Conservation (phyloP, 305 asterid genomes). For the Andrographis paniculata region DNA sequence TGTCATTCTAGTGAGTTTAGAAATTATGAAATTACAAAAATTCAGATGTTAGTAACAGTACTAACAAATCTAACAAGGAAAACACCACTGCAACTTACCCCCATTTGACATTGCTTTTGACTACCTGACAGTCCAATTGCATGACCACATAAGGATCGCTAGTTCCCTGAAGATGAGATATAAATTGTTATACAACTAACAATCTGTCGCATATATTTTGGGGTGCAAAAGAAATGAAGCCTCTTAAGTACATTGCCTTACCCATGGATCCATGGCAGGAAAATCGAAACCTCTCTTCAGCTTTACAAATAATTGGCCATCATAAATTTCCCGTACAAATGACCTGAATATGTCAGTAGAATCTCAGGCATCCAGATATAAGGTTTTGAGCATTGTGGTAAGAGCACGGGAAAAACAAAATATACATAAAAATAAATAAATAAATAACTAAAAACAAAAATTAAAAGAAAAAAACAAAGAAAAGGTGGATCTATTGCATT, state of each 20-base stretch:
- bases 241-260: constrained; percentile 32
- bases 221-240: constrained; percentile 11
- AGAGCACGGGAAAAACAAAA: no score
- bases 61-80: constrained; percentile 11
- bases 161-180: constrained; percentile 63
- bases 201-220: neutral
- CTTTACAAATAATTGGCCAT: constrained; percentile 84
- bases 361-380: constrained; percentile 7
- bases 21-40: neutral
- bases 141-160: constrained; percentile 93
- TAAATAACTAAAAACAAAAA: no score
- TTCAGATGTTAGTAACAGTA: neutral
- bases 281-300: constrained; percentile 64
- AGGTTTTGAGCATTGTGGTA: constrained; percentile 12
- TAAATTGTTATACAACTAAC: neutral
- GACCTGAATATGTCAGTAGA: constrained; percentile 41
- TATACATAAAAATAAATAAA: no score
- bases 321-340: constrained; percentile 85
- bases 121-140: constrained; percentile 70
- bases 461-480: no score
- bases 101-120: constrained; percentile 90
- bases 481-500: no score
- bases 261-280: constrained; percentile 99
- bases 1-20: neutral
- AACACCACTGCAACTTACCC: constrained; percentile 53